A percentile compares a stretch with the other conserved stretches of the same genome.
Conservation (phyloP, 2,329 filamentous ascomycete genomes). For the Aspergillus intermedius region DNA sequence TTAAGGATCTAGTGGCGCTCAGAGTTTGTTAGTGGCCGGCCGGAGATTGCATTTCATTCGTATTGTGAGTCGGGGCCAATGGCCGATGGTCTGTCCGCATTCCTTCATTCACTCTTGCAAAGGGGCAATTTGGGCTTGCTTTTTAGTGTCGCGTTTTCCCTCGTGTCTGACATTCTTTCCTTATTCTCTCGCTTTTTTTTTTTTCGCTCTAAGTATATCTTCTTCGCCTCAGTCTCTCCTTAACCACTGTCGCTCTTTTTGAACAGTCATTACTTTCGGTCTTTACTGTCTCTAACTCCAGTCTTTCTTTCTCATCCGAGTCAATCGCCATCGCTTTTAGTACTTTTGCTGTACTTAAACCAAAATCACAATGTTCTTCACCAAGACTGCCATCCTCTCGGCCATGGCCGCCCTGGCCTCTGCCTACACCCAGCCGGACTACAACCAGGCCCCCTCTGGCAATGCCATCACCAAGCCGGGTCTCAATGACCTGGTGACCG, state of each 20-base stretch:
- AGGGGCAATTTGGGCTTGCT: background rate
- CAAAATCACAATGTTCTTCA: slow-evolving; percentile 33
- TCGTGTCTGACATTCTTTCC: no score
- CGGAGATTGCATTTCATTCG: background rate
- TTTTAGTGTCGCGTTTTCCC: background rate
- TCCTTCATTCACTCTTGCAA: background rate
- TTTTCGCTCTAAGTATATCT: no score
- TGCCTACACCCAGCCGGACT: slow-evolving; percentile 32
- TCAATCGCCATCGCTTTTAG: background rate
- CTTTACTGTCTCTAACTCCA: background rate
- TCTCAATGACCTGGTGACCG: slow-evolving; percentile 49
- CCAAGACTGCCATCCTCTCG: slow-evolving; percentile 28
- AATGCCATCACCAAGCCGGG: slow-evolving; percentile 52
- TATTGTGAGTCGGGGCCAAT: background rate
- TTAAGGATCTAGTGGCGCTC: background rate
- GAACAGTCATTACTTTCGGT: background rate
- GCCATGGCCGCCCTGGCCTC: slow-evolving; percentile 34
- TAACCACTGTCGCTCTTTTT: no score
- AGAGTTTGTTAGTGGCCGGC: background rate
- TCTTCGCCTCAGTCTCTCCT: no score
- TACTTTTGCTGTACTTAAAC: background rate
- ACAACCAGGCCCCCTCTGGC: slow-evolving; percentile 34
- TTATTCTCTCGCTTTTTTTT: no score
- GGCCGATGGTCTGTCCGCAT: background rate
- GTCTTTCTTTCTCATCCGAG: background rate